Percentiles rank a stretch among this genome's conserved stretches.
These are phyloP conservation scores for Saccharomycopsis sp. DNA, from an alignment of 805 yeast genomes.

Conservation along the genomic window DNA sequence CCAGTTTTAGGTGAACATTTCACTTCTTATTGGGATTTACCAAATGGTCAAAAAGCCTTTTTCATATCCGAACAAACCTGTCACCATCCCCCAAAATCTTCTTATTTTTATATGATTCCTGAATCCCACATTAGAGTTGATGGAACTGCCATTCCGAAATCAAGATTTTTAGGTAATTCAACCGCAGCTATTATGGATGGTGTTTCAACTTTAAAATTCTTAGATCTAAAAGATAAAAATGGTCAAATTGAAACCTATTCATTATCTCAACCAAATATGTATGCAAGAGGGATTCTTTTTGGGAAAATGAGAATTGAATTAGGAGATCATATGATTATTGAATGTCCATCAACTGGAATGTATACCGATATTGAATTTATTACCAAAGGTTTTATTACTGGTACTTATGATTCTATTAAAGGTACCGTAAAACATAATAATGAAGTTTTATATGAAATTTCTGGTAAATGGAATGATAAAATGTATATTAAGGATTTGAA, in stretches of 20 bases:
- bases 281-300: slow-evolving; percentile 85
- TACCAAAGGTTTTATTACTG: slow-evolving; percentile 88
- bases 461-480: slow-evolving; percentile 91
- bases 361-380: slow-evolving; percentile 86
- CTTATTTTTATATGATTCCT: slow-evolving; percentile 84
- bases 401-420: slow-evolving; percentile 81
- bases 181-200: slow-evolving; percentile 99
- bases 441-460: slow-evolving; percentile 49
- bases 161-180: slow-evolving; percentile 86
- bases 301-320: slow-evolving; percentile 85
- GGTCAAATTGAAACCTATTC: slow-evolving; percentile 53
- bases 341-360: slow-evolving; percentile 46
- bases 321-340: slow-evolving; percentile 83
- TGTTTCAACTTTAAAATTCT: slow-evolving; percentile 55
- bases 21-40: slow-evolving; percentile 85
- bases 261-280: slow-evolving; percentile 91
- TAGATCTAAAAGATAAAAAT: slow-evolving; percentile 40
- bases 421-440: slow-evolving; percentile 56
- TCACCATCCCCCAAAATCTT: slow-evolving; percentile 97
- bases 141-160: slow-evolving; percentile 79
- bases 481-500: slow-evolving; percentile 53
- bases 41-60: slow-evolving; percentile 61
- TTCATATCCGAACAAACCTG: slow-evolving; percentile 92
- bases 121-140: slow-evolving; percentile 73
- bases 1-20: slow-evolving; percentile 91